Base-by-base conservation (phyloP, 257 asterid genomes). In the Ilex asprella region DNA sequence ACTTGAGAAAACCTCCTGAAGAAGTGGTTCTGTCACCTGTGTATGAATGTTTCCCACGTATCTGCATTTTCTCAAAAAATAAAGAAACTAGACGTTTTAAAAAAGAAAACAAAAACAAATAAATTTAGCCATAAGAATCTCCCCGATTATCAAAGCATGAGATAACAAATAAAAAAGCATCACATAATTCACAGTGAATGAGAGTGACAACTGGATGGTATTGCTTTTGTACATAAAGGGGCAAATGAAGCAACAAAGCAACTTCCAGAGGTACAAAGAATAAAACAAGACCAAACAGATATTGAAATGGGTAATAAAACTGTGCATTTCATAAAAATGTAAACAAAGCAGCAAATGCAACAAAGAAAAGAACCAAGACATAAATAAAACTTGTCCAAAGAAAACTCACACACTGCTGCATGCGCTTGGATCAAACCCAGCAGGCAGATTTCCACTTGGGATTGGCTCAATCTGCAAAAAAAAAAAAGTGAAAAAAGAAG, bases 371-470 rank as follows among this genome's bases (percentile, higher is more conserved):
- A 39, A 27, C 30, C 43, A 63, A 58, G 65, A 14, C n/a, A 44
- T 63, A 30, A 30, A 63, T 15, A 52, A 44, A 55, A 64, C 43
- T 39, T 62, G 61, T 56, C 75, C 60, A 60, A 73, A 72, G 68
- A 62, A 77, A 82, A 88, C 98, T 88, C 89, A 91, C 96, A 91
- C 96, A 70, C 96, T 91, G 82, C 95, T 92, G 89, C 98, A 88
- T 73, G 96, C 80, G 79, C 78, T 88, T 77, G 96, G 96, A 80
- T 91, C 96, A 77, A 91, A 91, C 63, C 98, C 95, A 75, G 98
- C 96, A 79, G 98, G 96, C 73, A 91, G 80, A 86, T 91, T 91
- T 76, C 98, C 96, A 84, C 96, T 91, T 74, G 95, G 90, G 63
- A 91, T 83, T 64, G 95, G 97, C 84, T 89, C 95, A 84, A 89